Percentiles rank a stretch among this genome's conserved stretches.
Evolutionary conservation across 352 stramenopile genomes (phyloP).

Genomic region (Phytopythium aichiense): DNA sequence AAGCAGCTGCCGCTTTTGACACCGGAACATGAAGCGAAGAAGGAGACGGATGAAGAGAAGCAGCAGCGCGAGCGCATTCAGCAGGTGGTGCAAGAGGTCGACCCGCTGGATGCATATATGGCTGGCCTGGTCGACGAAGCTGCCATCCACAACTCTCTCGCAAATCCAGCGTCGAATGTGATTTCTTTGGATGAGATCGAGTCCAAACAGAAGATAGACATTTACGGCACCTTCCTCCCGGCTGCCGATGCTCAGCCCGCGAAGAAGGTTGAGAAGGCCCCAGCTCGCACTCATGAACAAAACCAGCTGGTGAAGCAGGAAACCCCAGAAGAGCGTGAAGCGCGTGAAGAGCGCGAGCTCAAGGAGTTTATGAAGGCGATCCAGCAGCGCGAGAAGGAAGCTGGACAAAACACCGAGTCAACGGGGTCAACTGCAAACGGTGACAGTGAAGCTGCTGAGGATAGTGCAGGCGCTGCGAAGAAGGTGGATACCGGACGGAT

Average conservation of each 20-base stretch:
- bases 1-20: slow-evolving; percentile 62
- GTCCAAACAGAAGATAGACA: slow-evolving; percentile 71
- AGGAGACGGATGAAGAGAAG: slow-evolving; percentile 46
- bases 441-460: slow-evolving; percentile 6
- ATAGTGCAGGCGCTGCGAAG: slow-evolving; percentile 20
- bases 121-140: slow-evolving; percentile 75
- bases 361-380: slow-evolving; percentile 85
- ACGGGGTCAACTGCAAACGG: slow-evolving; percentile 1
- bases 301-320: slow-evolving; percentile 21
- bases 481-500: slow-evolving; percentile 74
- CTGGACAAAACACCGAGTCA: slow-evolving; percentile 13
- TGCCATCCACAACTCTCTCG: slow-evolving; percentile 67
- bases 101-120: slow-evolving; percentile 86
- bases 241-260: slow-evolving; percentile 21
- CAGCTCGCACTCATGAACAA: slow-evolving; percentile 2
- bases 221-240: slow-evolving; percentile 83
- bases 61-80: slow-evolving; percentile 59
- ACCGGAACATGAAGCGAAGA: slow-evolving; percentile 59
- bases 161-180: slow-evolving; percentile 68
- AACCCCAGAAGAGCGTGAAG: slow-evolving; percentile 62
- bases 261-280: background rate
- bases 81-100: slow-evolving; percentile 74
- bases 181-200: slow-evolving; percentile 86
- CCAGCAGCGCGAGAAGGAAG: slow-evolving; percentile 61
- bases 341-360: slow-evolving; percentile 73